These are phyloP conservation scores for Anthoceros angustus DNA, from an alignment of 225 moss, liverwort and hornwort genomes.

Conservation along the genomic window DNA sequence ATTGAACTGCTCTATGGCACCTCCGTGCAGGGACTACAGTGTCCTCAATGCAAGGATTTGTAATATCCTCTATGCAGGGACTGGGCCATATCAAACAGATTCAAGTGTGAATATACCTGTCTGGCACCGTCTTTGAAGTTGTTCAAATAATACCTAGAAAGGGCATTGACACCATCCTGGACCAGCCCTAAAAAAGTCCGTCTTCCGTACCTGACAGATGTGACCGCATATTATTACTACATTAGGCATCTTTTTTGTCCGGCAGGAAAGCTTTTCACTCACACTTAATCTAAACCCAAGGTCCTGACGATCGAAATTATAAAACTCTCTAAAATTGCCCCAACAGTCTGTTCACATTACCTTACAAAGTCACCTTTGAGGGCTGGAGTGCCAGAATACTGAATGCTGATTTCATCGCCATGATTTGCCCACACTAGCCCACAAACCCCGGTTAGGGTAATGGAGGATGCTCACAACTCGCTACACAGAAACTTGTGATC, in stretches of 20 bases:
- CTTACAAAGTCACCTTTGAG: constrained; percentile 96
- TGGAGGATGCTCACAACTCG: too few relatives aligned
- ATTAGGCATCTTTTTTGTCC: not conserved
- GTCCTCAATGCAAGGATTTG: too few relatives aligned
- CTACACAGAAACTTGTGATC: too few relatives aligned
- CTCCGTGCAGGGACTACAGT: too few relatives aligned
- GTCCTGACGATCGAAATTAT: not conserved
- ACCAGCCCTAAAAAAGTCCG: constrained; percentile 71
- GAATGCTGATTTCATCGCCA: constrained; percentile 91
- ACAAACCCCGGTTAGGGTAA: not conserved
- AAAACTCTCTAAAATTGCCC: not conserved
- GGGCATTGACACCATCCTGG: constrained; percentile 76
- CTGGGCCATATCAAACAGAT: too few relatives aligned
- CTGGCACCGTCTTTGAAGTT: constrained; percentile 87
- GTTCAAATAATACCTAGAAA: constrained; percentile 85
- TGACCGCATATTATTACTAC: not conserved
- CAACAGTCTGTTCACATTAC: constrained; percentile 10
- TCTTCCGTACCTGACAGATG: constrained; percentile 53
- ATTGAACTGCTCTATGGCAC: too few relatives aligned
- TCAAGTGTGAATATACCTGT: constrained; percentile 32
- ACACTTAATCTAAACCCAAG: not conserved
- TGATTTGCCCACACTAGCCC: constrained; percentile 89
- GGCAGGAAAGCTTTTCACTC: too few relatives aligned
- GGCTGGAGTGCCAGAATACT: constrained; percentile 89
- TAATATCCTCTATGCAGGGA: too few relatives aligned